Evolutionary conservation across 305 asterid species (phyloP).

Genomic region (Fraxinus sp.): DNA sequence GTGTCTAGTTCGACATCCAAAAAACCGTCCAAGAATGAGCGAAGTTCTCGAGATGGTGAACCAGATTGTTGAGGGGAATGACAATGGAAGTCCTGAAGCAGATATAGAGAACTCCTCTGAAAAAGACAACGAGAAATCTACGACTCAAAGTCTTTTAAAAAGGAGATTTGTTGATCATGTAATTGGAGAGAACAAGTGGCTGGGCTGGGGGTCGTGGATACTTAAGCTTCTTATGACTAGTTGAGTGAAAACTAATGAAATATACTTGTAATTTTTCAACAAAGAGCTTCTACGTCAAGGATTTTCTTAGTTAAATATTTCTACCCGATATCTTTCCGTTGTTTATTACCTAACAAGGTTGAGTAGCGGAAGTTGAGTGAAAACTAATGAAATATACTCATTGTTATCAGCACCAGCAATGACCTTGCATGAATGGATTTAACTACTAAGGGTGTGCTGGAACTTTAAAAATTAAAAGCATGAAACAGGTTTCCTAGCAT

Average conservation of each 20-base stretch:
- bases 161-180: slow-evolving; percentile 47
- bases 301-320: not conserved
- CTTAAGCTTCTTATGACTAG: slow-evolving; percentile 38
- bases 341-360: not conserved
- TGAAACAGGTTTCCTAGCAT: too few relatives aligned
- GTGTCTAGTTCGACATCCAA: slow-evolving; percentile 71
- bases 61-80: slow-evolving; percentile 44
- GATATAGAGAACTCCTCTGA: slow-evolving; percentile 29
- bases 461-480: too few relatives aligned
- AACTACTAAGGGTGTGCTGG: too few relatives aligned
- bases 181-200: slow-evolving; percentile 43
- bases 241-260: slow-evolving; percentile 15
- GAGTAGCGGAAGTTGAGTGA: too few relatives aligned
- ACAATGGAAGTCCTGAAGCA: slow-evolving; percentile 30
- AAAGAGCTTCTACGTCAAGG: not conserved
- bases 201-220: slow-evolving; percentile 48
- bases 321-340: not conserved
- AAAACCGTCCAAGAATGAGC: slow-evolving; percentile 74
- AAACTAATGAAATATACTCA: too few relatives aligned
- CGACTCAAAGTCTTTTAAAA: slow-evolving; percentile 32
- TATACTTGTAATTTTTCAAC: not conserved
- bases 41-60: slow-evolving; percentile 59
- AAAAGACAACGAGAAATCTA: slow-evolving; percentile 26
- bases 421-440: too few relatives aligned
- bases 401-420: too few relatives aligned